Evolutionary conservation across 1,284 basidiomycete species (phyloP), one percentile per base, ranked within the genome.

Genomic region (Gomphus sp.): DNA sequence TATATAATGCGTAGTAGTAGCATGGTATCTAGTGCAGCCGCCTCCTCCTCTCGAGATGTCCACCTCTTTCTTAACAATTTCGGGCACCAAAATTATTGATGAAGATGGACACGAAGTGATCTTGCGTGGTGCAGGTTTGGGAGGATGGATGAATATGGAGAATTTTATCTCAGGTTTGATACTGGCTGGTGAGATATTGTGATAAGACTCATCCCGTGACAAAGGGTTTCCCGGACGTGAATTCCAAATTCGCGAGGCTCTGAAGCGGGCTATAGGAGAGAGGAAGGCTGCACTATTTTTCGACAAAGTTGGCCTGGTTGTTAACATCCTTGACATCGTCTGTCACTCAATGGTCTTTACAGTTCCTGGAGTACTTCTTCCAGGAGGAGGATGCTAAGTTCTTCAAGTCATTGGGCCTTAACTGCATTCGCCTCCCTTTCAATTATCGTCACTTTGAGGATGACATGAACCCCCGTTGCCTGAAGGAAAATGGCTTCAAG

Each of bases 341-440:
- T 33, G n/a, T 51, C 49, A 7, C 44, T 45, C 44, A 50, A 28
- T 31, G 9, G 16, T 16, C 22, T 14, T 34, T 28, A 12, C 61
- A 88, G 85, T 87, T 87, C 70, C 73, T 89, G 18, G 81, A 87
- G 64, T 78, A 87, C 70, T 89, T 89, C 73, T 89, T 89, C 71
- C 74, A 75, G 39, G 84, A 84, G 36, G 74, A 76, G n/a, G 87
- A 89, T 67, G 86, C 85, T 37, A 71, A 73, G 56, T 87, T 86
- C 73, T 88, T 85, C 72, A 80, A 80, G 64, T 79, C 75, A 34
- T 77, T 89, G 8, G 84, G 85, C 0, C 70, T 89, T 62, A 90
- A 89, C 71, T 87, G 83, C 64, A 82, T 89, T 57, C 80, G 87
- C 33, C 74, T 86, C 60, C 75, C 84, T 11, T 76, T 87, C 66